Evolutionary conservation across 1,139 yeast species (phyloP), one percentile per base, ranked within the genome.

Genomic region (Lodderomyces parapsilosis): DNA sequence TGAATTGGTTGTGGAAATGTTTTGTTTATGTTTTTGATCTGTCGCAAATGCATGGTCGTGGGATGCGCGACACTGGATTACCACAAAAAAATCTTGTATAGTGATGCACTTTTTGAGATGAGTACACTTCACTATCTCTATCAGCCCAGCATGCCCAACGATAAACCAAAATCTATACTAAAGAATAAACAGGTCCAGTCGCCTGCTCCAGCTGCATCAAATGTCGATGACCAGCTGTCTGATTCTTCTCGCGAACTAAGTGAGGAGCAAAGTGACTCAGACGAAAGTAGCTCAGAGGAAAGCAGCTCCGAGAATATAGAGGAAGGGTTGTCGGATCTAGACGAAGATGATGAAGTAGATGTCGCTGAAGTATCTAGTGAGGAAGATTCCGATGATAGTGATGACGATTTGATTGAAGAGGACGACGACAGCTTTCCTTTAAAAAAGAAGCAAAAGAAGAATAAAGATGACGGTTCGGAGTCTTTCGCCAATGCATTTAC

Each of bases 401-500:
- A 54, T 2, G 63, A 52, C 5, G 68, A 57, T 4, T 58, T 51
- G 2, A 56, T 51, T 10, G 55, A 48, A 4, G 62, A 57, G 13
- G 62, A 55, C 24, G 74, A 64, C 32, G 76, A 68, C 13, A 70
- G 67, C 17, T 58, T 72, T 19, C 83, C 83, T 15, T 62, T 59
- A 34, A 47, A 46, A 42, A 44, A 66, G 57, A 80, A 82, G 49
- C 79, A 76, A 60, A 78, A 74, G 60, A 74, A 76, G 52, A 76
- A 71, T 42, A 66, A 68, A 31, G 84, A 76, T 47, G 88, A 83
- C 58, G 94, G 90, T 11, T 78, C 90, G 1, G 81, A 72, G 43
- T 75, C 83, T 3, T 91, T 93, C 58, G 87, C 96, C 9, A 75
- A 66, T 45, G 98, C 99, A 1, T 81, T 93, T 59, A 80, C 73